These are phyloP conservation scores for Starmerella riodocensis DNA, from an alignment of 805 yeast species.

Conservation along the genomic window DNA sequence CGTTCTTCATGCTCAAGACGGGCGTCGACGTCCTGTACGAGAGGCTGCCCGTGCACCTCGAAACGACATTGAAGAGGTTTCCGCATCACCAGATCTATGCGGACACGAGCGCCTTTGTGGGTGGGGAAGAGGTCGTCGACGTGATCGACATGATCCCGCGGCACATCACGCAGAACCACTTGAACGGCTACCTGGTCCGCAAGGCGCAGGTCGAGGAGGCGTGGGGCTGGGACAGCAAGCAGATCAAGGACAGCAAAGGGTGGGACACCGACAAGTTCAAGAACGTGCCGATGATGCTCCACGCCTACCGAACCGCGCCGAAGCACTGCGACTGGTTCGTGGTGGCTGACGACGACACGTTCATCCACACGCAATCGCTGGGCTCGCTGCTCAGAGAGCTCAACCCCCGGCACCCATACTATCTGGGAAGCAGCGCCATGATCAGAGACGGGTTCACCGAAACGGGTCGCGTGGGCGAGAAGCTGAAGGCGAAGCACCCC, in stretches of 20 bases:
- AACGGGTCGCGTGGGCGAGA: slow-evolving; percentile 4
- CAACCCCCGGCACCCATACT: slow-evolving; percentile 24
- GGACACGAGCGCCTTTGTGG: slow-evolving; percentile 27
- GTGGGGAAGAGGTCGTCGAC: slow-evolving; percentile 27
- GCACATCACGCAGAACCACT: slow-evolving; percentile 20
- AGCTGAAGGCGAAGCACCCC: background rate
- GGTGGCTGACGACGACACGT: slow-evolving; percentile 30
- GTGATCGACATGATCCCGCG: slow-evolving; percentile 23
- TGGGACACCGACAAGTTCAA: slow-evolving; percentile 30
- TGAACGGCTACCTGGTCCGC: slow-evolving; percentile 15
- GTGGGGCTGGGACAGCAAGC: slow-evolving; percentile 15
- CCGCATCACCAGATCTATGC: slow-evolving; percentile 29
- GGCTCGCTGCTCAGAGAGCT: slow-evolving; percentile 20
- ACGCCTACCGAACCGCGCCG: slow-evolving; percentile 27
- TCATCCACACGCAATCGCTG: slow-evolving; percentile 23
- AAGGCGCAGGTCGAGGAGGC: slow-evolving; percentile 16
- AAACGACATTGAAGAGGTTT: slow-evolving; percentile 27
- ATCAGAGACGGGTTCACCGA: slow-evolving; percentile 6
- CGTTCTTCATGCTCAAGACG: slow-evolving; percentile 29
- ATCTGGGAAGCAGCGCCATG: slow-evolving; percentile 23
- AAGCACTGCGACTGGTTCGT: slow-evolving; percentile 27
- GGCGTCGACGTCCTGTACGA: slow-evolving; percentile 30
- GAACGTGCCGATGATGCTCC: slow-evolving; percentile 29
- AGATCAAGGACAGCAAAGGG: slow-evolving; percentile 16
- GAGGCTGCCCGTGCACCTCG: slow-evolving; percentile 29